Evolutionary conservation across 2,329 filamentous ascomycete genomes (phyloP), one percentile per base, ranked within the genome.

Genomic region (Alternaria ethzedia): DNA sequence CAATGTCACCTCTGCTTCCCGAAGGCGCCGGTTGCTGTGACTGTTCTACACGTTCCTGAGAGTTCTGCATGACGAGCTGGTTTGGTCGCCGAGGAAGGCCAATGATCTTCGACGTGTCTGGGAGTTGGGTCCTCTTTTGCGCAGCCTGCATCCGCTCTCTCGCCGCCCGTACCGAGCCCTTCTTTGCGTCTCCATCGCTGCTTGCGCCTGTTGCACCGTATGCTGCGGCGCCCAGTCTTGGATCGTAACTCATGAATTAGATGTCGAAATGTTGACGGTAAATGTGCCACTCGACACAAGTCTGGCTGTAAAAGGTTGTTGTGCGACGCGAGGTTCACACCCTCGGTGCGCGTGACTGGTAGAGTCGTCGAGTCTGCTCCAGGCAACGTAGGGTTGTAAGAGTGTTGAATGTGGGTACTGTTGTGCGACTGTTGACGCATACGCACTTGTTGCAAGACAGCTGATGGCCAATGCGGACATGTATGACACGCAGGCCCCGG

Each of bases 181-280:
- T 76, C 59, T 62, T 70, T n/a, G 56, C 59, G 7, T 63, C 68
- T 23, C 68, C 72, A 67, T 73, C 66, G 50, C 65, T 66, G 54
- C 67, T 68, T 50, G 66, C 67, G 47, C 59, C 67, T 66, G 69
- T 68, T 57, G 69, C 71, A 65, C 76, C 75, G 65, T 79, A 76
- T 54, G 71, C 70, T 59, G 70, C 69, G 66, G 71, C 70, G 70
- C 75, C 75, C 66, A 73, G 61, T 61, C 73, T 75, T 52, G 73
- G 69, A 68, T 78, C 74, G 74, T 79, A 75, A 71, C 76, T 80
- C 79, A 80, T 80, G 67, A 73, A 78, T 70, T 54, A 54, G 67
- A 36, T 23, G 55, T 61, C 63, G 60, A 56, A 75, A 77, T 79
- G 63, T 41, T 77, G 75, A 65, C 67, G 70, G 57, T 57, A 63